These are phyloP conservation scores for Teunomyces kruisii DNA, from an alignment of 805 yeast species.

Conservation along the genomic window DNA sequence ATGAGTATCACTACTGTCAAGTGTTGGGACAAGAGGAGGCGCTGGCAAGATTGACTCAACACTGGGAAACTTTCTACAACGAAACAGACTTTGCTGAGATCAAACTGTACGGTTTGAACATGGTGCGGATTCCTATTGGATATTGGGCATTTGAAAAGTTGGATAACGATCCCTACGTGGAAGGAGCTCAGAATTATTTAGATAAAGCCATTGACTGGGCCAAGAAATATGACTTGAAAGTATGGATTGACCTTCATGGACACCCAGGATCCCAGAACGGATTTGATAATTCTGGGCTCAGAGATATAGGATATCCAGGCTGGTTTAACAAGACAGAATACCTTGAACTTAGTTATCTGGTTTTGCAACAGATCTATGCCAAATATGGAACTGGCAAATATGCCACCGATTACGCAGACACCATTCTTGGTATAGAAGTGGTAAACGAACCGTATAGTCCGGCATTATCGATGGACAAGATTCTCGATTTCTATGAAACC, in stretches of 20 bases:
- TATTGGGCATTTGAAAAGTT: constrained; percentile 70
- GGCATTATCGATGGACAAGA: constrained; percentile 17
- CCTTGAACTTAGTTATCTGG: constrained; percentile 29
- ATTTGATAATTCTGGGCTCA: constrained; percentile 75
- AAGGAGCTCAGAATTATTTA: constrained; percentile 64
- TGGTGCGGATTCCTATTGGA: constrained; percentile 77
- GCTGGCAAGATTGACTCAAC: constrained; percentile 39
- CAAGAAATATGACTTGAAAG: constrained; percentile 54
- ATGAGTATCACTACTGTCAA: constrained; percentile 58
- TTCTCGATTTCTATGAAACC: constrained; percentile 27
- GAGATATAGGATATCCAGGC: constrained; percentile 43
- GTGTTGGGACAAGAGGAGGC: constrained; percentile 51
- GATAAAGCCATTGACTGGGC: constrained; percentile 72
- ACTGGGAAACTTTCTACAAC: constrained; percentile 59
- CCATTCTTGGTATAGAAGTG: constrained; percentile 39
- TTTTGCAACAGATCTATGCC: constrained; percentile 30
- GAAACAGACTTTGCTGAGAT: constrained; percentile 59
- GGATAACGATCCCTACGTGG: constrained; percentile 60
- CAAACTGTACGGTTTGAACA: constrained; percentile 54
- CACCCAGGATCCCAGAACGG: constrained; percentile 87
- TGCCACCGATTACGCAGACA: constrained; percentile 24
- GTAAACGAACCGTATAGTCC: constrained; percentile 42
- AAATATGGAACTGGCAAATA: constrained; percentile 34
- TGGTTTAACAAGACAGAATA: constrained; percentile 32
- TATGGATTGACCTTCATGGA: constrained; percentile 78